Base-by-base conservation (phyloP, 306 rosid genomes). In the Calophaca sinica region DNA sequence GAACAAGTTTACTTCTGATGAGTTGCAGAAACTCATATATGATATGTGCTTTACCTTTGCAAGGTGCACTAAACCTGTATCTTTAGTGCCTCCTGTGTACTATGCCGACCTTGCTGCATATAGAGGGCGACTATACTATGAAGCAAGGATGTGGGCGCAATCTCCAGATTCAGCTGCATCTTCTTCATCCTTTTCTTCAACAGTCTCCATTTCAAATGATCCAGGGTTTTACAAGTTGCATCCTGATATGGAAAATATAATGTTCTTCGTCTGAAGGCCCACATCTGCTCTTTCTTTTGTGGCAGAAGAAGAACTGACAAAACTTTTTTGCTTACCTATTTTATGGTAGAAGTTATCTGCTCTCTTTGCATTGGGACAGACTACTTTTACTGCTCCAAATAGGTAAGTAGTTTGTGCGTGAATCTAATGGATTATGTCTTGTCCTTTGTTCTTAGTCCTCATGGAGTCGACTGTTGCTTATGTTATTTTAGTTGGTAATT, bases 101-200 rank as follows among this genome's bases (percentile, higher is more conserved):
- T 92, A 92, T 45, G 97, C 97, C 1, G 97, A 92, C 69, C 96
- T 89, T 26, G 86, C 71, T 62, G 97, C 97, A 1, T 89, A 89
- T 9, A 79, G 97, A 65, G 96, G 97, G 58, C 68, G 97, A 11
- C 13, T 86, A 7, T 92, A 89, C 80, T 49, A 85, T 9, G 94
- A 92, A 68, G 87, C 89, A 11, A 32, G 33, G 68, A 10, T 31
- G n/a, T 80, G 62, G 41, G 38, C 66, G 20, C 81, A 58, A 2
- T 57, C 72, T 78, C 80, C 83, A 4, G 38, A 39, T 11, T 80
- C 91, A 4, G 39, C 65, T 10, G 29, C 72, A 31, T 72, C 91
- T 0, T 72, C 79, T 3, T 62, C 84, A 5, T 69, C 87, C 0
- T 0, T 35, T 62, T 72, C 82, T 38, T 76, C 96, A 4, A 4